Conservation (phyloP, 2,329 filamentous ascomycete genomes). For the Pseudogymnoascus sp. region DNA sequence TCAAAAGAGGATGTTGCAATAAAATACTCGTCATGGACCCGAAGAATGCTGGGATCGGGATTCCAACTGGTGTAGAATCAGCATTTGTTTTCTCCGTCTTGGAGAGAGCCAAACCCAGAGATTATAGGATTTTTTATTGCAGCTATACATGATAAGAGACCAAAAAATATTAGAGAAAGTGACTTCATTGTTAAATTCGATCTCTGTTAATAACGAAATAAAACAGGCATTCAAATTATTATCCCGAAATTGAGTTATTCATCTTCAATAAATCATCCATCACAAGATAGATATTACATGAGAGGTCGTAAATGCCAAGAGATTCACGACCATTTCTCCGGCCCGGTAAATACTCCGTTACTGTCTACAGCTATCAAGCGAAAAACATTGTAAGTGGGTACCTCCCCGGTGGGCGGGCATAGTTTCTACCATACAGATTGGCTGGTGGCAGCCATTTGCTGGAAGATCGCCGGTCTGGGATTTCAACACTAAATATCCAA, state of each 20-base stretch:
- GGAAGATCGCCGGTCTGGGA: not conserved
- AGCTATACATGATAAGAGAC: not conserved
- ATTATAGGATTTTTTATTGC: not conserved
- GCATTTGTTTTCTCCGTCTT: not conserved
- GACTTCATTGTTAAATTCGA: not conserved
- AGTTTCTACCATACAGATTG: not conserved
- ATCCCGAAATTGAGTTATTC: not conserved
- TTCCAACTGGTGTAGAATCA: constrained; percentile 36
- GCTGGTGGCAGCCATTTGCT: not conserved
- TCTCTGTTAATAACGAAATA: not conserved
- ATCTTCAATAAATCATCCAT: not conserved
- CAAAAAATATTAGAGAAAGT: not conserved
- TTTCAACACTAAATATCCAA: not conserved
- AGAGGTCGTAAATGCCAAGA: not conserved
- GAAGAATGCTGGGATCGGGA: constrained; percentile 45
- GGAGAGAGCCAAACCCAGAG: not conserved
- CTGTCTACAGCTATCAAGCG: not conserved
- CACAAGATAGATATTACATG: not conserved
- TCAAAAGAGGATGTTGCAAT: constrained; percentile 49
- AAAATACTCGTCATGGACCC: constrained; percentile 43
- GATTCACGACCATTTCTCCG: not conserved
- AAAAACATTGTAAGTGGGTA: not conserved
- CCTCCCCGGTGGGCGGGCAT: not conserved
- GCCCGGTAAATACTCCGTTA: not conserved
- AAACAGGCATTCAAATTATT: not conserved